Base-by-base conservation (phyloP, 192 early-diverging fungal genomes). In the Piromyces finnis region DNA sequence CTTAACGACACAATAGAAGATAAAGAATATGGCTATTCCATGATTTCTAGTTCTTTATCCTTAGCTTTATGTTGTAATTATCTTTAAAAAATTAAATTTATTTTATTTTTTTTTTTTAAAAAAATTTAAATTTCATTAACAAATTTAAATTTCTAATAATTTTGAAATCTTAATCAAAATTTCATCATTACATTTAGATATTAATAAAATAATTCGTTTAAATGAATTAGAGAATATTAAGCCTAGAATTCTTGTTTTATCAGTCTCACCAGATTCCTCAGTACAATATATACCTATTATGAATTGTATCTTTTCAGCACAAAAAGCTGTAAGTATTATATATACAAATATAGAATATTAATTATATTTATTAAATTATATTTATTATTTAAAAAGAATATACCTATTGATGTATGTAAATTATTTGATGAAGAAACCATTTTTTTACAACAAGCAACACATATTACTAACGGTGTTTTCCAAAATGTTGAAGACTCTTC, bases 291-390 rank as follows among this genome's bases (percentile, higher is more conserved):
- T 99, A 78, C 87, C 95, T 5, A 91, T 97, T 35, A 99, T 99
- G 98, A 99, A 99, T 84, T 92, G 90, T 80, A 97, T 99, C 39
- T 99, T 99, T 86, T 93, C 96, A 0, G 97, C 96, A 2, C 96
- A 99, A 85, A 95, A 95, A 81, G 82, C 86, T 59, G 94, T 35
- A 35, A n/a, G n/a, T n/a, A n/a, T n/a, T n/a, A n/a, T n/a, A n/a
- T n/a, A n/a, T n/a, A n/a, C n/a, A n/a, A n/a, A n/a, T n/a, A n/a
- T n/a, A n/a, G n/a, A n/a, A n/a, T n/a, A n/a, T n/a, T n/a, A n/a
- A n/a, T n/a, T n/a, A n/a, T n/a, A n/a, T n/a, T n/a, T n/a, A n/a
- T n/a, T n/a, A n/a, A n/a, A n/a, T n/a, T n/a, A n/a, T n/a, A n/a
- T n/a, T n/a, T n/a, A n/a, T n/a, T n/a, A n/a, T n/a, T n/a, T n/a